Conservation (phyloP, 1,284 basidiomycete species). For the Rhizopogon parksii region DNA sequence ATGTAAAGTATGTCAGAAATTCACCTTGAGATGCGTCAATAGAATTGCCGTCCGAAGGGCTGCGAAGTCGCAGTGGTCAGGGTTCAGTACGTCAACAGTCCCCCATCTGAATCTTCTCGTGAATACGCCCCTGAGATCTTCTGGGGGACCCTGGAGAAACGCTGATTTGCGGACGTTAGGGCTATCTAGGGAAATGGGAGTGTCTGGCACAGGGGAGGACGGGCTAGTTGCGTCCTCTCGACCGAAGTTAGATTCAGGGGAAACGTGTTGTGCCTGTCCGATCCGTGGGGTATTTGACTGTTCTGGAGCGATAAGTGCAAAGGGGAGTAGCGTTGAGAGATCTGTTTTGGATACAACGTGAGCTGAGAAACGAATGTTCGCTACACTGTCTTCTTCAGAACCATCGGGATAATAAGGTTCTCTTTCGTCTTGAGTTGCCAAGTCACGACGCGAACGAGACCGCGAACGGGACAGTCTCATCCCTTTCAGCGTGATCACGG, state of each 20-base stretch:
- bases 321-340: conserved; percentile 55
- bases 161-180: conserved; percentile 31
- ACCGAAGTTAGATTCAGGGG: conserved; percentile 14
- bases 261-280: conserved; percentile 17
- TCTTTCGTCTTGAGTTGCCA: conserved; percentile 47
- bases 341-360: conserved; percentile 51
- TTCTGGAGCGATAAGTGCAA: conserved; percentile 73
- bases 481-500: conserved; percentile 60
- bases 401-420: conserved; percentile 47
- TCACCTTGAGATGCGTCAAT: conserved; percentile 73
- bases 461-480: conserved; percentile 51
- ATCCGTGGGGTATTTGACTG: conserved; percentile 32
- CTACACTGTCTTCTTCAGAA: conserved; percentile 52
- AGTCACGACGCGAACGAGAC: conserved; percentile 63
- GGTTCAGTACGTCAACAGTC: conserved; percentile 74
- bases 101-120: conserved; percentile 76
- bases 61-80: conserved; percentile 76
- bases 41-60: conserved; percentile 72
- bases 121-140: conserved; percentile 64
- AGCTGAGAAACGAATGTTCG: conserved; percentile 71
- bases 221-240: conserved; percentile 16
- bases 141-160: conserved; percentile 47
- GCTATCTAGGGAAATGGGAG: conserved; percentile 18
- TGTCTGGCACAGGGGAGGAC: conserved; percentile 13
- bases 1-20: conserved; percentile 11